Evolutionary conservation across 345 rosid genomes (phyloP), one percentile per base, ranked within the genome.

Genomic region (Fremontodendron californicum): DNA sequence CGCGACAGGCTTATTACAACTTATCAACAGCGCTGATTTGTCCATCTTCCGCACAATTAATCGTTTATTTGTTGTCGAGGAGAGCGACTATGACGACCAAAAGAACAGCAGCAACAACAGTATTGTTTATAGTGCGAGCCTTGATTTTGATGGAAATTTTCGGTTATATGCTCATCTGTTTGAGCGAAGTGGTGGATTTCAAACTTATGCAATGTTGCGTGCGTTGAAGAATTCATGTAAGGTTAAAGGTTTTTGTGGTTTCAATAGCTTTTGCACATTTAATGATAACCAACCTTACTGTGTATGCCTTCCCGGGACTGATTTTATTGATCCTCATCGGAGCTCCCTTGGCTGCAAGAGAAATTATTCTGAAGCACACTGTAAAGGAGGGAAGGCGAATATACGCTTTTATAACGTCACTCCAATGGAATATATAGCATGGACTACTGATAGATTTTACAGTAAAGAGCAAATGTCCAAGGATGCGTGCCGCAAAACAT

Each of bases 91-190:
- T 25, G 55, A 46, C 19, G 40, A 35, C 8, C 23, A 61, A n/a
- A 3, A 19, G 2, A 4, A 42, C 78, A 40, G 0, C 51, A 25
- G 23, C n/a, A 48, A 9, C 35, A n/a, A 73, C 13, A 43, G 0
- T 18, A 43, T 0, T 13, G 16, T 49, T 71, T 60, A 23, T 18
- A 58, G 73, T 46, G 78, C 73, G 49, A 49, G 21, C 35, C 21
- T 76, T 33, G 78, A 63, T 29, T 5, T 35, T 13, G 78, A 76
- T 65, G 78, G 78, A 10, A 62, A 49, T 65, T 65, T 76, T 40
- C 51, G 49, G 37, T 15, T 1, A 16, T 46, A 18, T 29, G 0
- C 29, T 25, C 19, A 27, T 13, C 33, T 69, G 10, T 43, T 37
- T 23, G 16, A 37, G 6, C 27, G 1, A 63, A 66, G 19, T 25